Evolutionary conservation across 805 yeast species (phyloP).

Genomic region (Barnettozyma pratensis): DNA sequence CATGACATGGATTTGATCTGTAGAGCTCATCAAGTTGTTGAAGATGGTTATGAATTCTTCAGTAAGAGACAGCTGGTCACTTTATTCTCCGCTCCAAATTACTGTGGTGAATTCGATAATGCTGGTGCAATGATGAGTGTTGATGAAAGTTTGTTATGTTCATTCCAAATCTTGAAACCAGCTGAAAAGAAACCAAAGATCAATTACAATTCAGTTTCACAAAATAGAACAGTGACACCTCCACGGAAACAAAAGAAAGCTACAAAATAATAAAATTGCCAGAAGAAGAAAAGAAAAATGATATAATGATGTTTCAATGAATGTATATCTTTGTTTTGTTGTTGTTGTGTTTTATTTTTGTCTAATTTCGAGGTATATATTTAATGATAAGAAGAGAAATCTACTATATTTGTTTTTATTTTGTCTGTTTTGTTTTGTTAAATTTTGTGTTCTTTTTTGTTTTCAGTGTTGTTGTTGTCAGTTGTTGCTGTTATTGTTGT

Average conservation of each 20-base stretch:
- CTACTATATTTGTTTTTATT: background rate
- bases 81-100: constrained; percentile 93
- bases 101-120: constrained; percentile 98
- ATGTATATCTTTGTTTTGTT: background rate
- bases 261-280: constrained; percentile 30
- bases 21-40: constrained; percentile 98
- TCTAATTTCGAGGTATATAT: background rate
- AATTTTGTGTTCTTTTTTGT: background rate
- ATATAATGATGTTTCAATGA: background rate
- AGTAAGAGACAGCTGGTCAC: constrained; percentile 95
- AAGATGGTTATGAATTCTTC: constrained; percentile 97
- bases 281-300: background rate
- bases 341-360: background rate
- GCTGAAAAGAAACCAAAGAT: constrained; percentile 92
- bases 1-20: constrained; percentile 98
- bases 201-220: constrained; percentile 33
- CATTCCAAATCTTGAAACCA: constrained; percentile 94
- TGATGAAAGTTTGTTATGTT: constrained; percentile 91
- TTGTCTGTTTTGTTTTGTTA: background rate
- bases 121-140: constrained; percentile 99
- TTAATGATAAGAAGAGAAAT: background rate
- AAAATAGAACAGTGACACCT: constrained; percentile 50
- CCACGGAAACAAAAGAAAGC: constrained; percentile 55
- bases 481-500: background rate
- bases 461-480: background rate